A percentile compares a stretch with the other conserved stretches of the same genome.
phyloP scores from a whole-genome alignment of 2,329 filamentous ascomycete species.

The Xylaria sp. region DNA sequence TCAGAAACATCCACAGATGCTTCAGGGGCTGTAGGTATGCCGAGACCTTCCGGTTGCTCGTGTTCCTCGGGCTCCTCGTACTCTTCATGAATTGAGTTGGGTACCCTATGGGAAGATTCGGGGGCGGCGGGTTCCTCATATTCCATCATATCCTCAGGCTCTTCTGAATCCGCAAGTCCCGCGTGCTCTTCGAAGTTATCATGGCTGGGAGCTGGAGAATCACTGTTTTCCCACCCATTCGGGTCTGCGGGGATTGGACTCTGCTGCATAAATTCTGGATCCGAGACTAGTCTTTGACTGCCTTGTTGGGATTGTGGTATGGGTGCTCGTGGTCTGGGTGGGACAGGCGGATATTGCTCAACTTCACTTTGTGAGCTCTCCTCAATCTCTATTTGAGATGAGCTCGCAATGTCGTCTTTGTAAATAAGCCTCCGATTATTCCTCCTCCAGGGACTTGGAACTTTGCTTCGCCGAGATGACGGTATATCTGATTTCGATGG shows the following conservation, averaged over 20 bases:
- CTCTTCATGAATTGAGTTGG: conserved; percentile 18
- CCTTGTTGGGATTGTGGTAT: conserved; percentile 40
- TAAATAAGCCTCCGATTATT: conserved; percentile 49
- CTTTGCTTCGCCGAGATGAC: conserved; percentile 48
- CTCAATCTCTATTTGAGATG: conserved; percentile 50
- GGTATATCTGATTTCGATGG: conserved; percentile 32
- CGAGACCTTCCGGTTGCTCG: conserved; percentile 19
- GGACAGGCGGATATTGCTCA: conserved; percentile 37
- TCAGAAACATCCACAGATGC: conserved; percentile 51
- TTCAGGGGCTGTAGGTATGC: conserved; percentile 17
- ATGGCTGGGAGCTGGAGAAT: conserved; percentile 22
- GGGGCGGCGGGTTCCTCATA: conserved; percentile 11
- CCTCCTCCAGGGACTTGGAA: conserved; percentile 57
- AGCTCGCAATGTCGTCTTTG: conserved; percentile 49
- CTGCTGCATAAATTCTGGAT: conserved; percentile 16
- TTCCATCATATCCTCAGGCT: conserved; percentile 13
- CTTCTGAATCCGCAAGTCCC: conserved; percentile 26
- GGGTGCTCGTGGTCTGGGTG: conserved; percentile 28
- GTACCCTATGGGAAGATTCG: conserved; percentile 14
- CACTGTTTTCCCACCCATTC: not conserved
- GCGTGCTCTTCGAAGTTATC: conserved; percentile 24
- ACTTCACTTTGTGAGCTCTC: conserved; percentile 43
- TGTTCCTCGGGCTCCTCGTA: conserved; percentile 11
- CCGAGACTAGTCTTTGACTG: not conserved
- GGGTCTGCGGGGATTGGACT: conserved; percentile 9